Base-by-base conservation (phyloP, 1,284 basidiomycete genomes). In the Cronartium quercuum region DNA sequence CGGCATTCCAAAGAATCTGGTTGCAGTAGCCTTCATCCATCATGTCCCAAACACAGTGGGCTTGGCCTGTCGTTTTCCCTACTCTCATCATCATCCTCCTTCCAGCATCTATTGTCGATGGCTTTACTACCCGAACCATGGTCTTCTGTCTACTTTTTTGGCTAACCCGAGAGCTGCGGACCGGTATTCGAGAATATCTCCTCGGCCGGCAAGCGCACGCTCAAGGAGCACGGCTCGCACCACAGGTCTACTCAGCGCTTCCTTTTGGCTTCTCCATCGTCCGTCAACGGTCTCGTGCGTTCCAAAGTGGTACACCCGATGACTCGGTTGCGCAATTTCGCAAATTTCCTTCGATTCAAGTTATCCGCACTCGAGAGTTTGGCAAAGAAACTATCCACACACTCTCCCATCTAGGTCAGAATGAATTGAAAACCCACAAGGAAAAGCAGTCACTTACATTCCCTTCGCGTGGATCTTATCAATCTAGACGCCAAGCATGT, bases 401-500 rank as follows among this genome's bases (percentile, higher is more conserved):
- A 29, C 29, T 29, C 29, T 29, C 29, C 29, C 29, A 29, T 29
- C 29, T 29, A 29, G 29, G 29, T 29, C 29, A 29, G 29, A 29
- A 29, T 29, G 2, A 29, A 29, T 29, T 29, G 29, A 29, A 29
- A 1, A 29, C 29, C 29, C 29, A 29, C 29, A 29, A 29, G 29
- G 1, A 29, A 29, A 29, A 29, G 29, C 29, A 29, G 29, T 29
- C 29, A 29, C 29, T 29, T 29, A 29, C 29, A 29, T 29, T 29
- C 29, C 29, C 29, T 29, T 29, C 29, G 29, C 29, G 29, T 29
- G 29, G 29, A 29, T 29, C 29, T 29, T 29, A 29, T 29, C 29
- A 29, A 73, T 66, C 24, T 57, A 40, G 70, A 73, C n/a, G 63
- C 41, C 18, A 73, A 66, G 57, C 66, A 73, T 41, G 41, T 73